A percentile compares a stretch with the other conserved stretches of the same genome.
phyloP scores from a whole-genome alignment of 495 filamentous ascomycete genomes.

The Penicillium silybi region DNA sequence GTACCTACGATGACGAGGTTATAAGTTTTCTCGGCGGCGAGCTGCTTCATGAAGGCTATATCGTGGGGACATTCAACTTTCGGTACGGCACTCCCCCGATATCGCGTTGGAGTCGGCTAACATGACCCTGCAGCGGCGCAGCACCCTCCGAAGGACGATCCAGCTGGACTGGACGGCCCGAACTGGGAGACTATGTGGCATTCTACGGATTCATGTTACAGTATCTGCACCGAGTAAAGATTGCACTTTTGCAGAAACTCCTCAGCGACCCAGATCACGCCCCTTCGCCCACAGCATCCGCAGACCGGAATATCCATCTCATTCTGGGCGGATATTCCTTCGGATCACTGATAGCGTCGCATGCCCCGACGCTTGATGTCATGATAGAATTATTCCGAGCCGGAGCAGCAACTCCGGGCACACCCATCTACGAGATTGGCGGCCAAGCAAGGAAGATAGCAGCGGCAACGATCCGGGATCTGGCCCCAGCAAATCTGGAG shows the following conservation, averaged over 20 bases:
- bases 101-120: background rate
- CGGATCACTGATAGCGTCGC: constrained; percentile 73
- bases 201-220: constrained; percentile 72
- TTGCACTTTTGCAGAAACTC: background rate
- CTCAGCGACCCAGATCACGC: background rate
- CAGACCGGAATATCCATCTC: constrained; percentile 26
- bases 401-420: constrained; percentile 37
- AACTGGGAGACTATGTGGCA: constrained; percentile 76
- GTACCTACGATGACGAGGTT: constrained; percentile 76
- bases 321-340: constrained; percentile 88
- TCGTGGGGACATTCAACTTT: constrained; percentile 92
- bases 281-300: background rate
- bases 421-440: constrained; percentile 60
- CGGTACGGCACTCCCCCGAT: constrained; percentile 49
- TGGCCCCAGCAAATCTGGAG: constrained; percentile 16
- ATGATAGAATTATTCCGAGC: constrained; percentile 57
- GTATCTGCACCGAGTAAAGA: constrained; percentile 53
- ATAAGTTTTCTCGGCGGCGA: constrained; percentile 60
- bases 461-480: constrained; percentile 44
- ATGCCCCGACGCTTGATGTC: constrained; percentile 58
- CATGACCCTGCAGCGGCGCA: constrained; percentile 62
- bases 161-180: constrained; percentile 78
- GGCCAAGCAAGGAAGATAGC: constrained; percentile 62
- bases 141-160: constrained; percentile 70
- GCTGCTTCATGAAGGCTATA: constrained; percentile 61